Evolutionary conservation across 2,329 filamentous ascomycete genomes (phyloP), one percentile per base, ranked within the genome.

Genomic region (Colletotrichum chlorophyti): DNA sequence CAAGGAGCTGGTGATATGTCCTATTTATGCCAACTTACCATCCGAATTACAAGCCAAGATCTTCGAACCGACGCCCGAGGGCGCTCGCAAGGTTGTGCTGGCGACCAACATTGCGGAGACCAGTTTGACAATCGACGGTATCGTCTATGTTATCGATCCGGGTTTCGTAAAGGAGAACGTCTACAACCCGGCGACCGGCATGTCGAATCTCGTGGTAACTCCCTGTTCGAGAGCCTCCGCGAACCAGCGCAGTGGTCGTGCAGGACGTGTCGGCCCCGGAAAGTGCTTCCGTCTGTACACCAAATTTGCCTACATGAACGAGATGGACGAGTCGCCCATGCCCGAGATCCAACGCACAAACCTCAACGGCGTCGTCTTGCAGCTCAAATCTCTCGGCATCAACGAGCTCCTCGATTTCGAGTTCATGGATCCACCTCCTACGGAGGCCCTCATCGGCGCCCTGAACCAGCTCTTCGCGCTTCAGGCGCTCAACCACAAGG

Each of bases 41-140:
- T 93, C 92, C 0, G 93, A 98, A 58, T 77, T 96, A 1, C 95
- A 99, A 70, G 86, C 90, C 43, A 94, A 94, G 70, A 97, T 98
- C 64, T 99, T 99, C 68, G 92, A 97, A 67, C 93, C 93, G 0
- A 96, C 94, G 0, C 94, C 95, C 0, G 85, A 89, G 0, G 89
- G 89, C 15, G 89, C 91, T 0, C 85, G 95, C 24, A 99, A 98
- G 70, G 92, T 98, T 0, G 92, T 99, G 0, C 77, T 98, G 32
- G 93, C 94, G 0, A 98, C 95, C 3, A 99, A 99, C 70, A 98
- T 99, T 72, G 95, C 95, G 3, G 95, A 99, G 73, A 99, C 95
- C 0, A 93, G 88, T 79, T 77, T 99, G 68, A 99, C 95, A 0
- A 97, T 99, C 57, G 93, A 98, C 70, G 94, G 93, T 14, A 96